Conservation (phyloP, 2,329 filamentous ascomycete species). For the Myriangium duriaei region DNA sequence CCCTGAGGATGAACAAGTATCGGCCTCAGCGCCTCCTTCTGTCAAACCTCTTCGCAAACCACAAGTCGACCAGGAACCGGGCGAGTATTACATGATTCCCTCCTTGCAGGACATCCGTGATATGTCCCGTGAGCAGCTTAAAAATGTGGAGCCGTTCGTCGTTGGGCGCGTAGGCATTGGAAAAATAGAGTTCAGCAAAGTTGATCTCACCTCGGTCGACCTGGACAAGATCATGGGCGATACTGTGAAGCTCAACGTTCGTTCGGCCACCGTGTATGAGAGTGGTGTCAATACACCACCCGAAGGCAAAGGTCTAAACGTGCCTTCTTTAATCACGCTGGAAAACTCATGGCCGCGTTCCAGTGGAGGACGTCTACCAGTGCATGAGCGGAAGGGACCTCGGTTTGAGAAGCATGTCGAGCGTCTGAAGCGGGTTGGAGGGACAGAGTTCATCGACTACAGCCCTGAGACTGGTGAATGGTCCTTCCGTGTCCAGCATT, state of each 20-base stretch:
- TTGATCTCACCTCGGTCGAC: slow-evolving; percentile 69
- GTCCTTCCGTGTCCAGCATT: slow-evolving; percentile 90
- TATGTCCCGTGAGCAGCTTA: slow-evolving; percentile 69
- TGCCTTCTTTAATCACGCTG: slow-evolving; percentile 75
- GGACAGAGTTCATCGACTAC: slow-evolving; percentile 75
- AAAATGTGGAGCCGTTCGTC: slow-evolving; percentile 59
- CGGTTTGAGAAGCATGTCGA: slow-evolving; percentile 71
- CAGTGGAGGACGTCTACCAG: slow-evolving; percentile 42
- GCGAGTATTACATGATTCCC: slow-evolving; percentile 80
- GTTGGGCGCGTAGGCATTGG: slow-evolving; percentile 77
- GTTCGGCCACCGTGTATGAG: slow-evolving; percentile 79
- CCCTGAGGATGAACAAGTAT: slow-evolving; percentile 49
- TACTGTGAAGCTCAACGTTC: slow-evolving; percentile 63
- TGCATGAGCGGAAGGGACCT: slow-evolving; percentile 48
- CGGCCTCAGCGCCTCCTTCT: slow-evolving; percentile 14
- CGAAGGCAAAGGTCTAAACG: slow-evolving; percentile 78
- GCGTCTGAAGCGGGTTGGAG: slow-evolving; percentile 62
- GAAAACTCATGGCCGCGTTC: slow-evolving; percentile 86
- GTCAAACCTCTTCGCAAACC: slow-evolving; percentile 9
- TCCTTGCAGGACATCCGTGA: slow-evolving; percentile 59
- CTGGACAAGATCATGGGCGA: slow-evolving; percentile 66
- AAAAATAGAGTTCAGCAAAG: slow-evolving; percentile 66
- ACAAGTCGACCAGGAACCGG: slow-evolving; percentile 43
- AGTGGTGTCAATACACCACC: slow-evolving; percentile 65
- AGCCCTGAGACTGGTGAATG: slow-evolving; percentile 69